Evolutionary conservation across 306 rosid genomes (phyloP).

Genomic region (Prunus mongolica): DNA sequence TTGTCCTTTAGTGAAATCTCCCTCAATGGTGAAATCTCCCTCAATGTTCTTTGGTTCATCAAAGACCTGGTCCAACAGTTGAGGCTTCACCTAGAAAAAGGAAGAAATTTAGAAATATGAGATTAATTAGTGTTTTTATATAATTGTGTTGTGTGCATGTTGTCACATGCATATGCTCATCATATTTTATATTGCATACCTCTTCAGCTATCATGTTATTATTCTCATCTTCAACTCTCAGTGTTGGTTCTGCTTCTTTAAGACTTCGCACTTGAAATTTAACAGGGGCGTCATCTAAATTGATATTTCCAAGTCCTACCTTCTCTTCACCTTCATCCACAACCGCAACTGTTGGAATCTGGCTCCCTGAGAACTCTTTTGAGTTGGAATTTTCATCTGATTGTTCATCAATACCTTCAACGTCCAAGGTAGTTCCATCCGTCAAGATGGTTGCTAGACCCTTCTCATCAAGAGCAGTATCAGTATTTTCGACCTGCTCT

Average conservation of each 20-base stretch:
- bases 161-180: not conserved
- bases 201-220: not conserved
- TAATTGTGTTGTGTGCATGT: not conserved
- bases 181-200: not conserved
- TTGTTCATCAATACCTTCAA: too few species aligned
- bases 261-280: not conserved
- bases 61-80: not conserved
- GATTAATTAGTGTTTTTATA: not conserved
- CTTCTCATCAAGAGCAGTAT: constrained; percentile 5
- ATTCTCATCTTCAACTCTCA: constrained; percentile 8
- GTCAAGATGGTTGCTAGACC: not conserved
- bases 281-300: constrained; percentile 1
- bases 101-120: not conserved
- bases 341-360: not conserved
- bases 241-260: constrained; percentile 22
- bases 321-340: not conserved
- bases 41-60: constrained; percentile 4
- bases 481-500: constrained; percentile 3
- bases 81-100: not conserved
- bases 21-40: not conserved
- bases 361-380: not conserved
- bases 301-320: not conserved
- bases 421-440: not conserved
- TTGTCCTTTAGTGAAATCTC: constrained; percentile 18
- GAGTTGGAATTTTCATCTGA: too few species aligned